phyloP scores from a whole-genome alignment of 345 rosid species.

The Populus pruinosa region DNA sequence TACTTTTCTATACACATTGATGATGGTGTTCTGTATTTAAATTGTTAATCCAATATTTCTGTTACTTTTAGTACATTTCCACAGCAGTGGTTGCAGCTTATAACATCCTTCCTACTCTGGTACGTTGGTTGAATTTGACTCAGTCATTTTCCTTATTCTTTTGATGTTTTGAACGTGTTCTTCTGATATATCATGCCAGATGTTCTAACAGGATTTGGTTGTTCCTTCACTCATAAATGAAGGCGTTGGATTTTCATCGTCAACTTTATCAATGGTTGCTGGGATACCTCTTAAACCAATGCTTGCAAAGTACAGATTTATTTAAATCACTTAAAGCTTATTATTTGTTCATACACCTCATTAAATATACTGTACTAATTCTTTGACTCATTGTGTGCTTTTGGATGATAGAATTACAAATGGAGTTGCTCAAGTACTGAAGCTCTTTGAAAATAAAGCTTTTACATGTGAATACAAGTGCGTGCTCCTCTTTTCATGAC shows the following conservation, averaged over 20 bases:
- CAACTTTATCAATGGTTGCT: slow-evolving; percentile 70
- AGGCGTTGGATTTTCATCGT: slow-evolving; percentile 66
- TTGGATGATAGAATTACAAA: slow-evolving; percentile 56
- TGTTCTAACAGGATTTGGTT: slow-evolving; percentile 57
- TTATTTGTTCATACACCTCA: background rate
- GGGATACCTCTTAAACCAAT: slow-evolving; percentile 88
- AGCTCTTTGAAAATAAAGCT: slow-evolving; percentile 58
- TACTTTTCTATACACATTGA: background rate
- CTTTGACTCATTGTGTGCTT: slow-evolving; percentile 11
- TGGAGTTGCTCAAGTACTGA: slow-evolving; percentile 57
- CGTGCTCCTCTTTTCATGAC: slow-evolving; percentile 22
- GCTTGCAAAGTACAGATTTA: slow-evolving; percentile 72
- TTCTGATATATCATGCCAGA: background rate
- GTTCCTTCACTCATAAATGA: slow-evolving; percentile 63
- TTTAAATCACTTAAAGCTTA: slow-evolving; percentile 1
- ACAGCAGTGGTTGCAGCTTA: slow-evolving; percentile 74
- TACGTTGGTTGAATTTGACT: slow-evolving; percentile 31
- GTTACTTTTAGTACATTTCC: slow-evolving; percentile 51
- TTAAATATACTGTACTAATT: slow-evolving; percentile 12
- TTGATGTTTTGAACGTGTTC: background rate
- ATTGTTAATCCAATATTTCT: slow-evolving; percentile 16
- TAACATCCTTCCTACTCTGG: slow-evolving; percentile 76
- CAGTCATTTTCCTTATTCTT: background rate
- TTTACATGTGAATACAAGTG: slow-evolving; percentile 91
- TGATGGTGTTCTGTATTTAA: background rate